Base-by-base conservation (phyloP, 192 early-diverging fungal genomes). In the Podila epigama region DNA sequence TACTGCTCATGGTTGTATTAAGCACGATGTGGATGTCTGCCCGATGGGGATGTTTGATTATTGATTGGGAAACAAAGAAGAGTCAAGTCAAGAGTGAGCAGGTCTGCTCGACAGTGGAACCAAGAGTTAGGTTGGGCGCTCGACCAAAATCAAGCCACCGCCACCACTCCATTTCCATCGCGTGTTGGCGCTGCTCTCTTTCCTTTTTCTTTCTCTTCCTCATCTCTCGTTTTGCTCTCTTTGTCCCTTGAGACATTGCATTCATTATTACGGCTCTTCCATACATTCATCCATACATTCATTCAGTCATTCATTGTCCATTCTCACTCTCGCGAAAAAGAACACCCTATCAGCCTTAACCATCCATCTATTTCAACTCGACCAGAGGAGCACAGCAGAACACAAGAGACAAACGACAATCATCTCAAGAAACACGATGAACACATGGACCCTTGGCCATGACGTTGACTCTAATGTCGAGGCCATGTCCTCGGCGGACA, bases 401-500 rank as follows among this genome's bases (percentile, higher is more conserved):
- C n/a, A n/a, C n/a, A n/a, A n/a, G n/a, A n/a, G n/a, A n/a, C n/a
- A n/a, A n/a, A n/a, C n/a, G n/a, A 40, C 37, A 39, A 22, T n/a
- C 52, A 55, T 35, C 22, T 37, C 51, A 28, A 37, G 31, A 33
- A 4, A 22, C 36, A 8, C n/a, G 5, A 72, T 72, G 70, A 39
- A 65, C 31, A 31, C 35, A 4, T 69, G 67, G 67, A 69, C 15
- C 55, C 28, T 31, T 10, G 16, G 60, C 60, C 4, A 41, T 29
- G 25, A 39, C 57, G 56, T 40, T 63, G 52, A 33, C 58, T 27
- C 8, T n/a, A 57, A 57, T n/a, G 27, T 57, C 32, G 61, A 77
- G 56, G 66, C 55, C 25, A 52, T 77, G 5, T 52, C 60, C 27
- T n/a, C 66, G 5, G 33, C 61, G 5, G 73, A 77, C 37, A 58